Base-by-base conservation (phyloP, 768 basidiomycete species). In the Agrocybe pediades region DNA sequence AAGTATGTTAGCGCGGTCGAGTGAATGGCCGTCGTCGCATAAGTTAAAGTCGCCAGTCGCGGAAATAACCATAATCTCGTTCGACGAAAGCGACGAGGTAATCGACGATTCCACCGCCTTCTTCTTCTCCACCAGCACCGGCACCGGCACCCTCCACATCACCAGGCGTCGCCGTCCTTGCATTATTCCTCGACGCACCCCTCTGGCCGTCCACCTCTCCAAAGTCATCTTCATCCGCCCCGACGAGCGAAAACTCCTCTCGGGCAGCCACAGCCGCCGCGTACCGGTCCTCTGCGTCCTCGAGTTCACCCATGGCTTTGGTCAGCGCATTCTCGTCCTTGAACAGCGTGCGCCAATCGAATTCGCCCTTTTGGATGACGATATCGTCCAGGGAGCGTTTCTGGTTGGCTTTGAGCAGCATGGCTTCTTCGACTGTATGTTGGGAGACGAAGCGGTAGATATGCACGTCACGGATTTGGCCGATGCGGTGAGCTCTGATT, bases 391-490 rank as follows among this genome's bases (percentile, higher is more conserved):
- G 75, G 8, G 88, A 85, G 46, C 95, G 87, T 70, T 98, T 98
- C 74, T 98, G 95, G 62, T 98, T 95, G n/a, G 95, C 95, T 68
- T 96, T 97, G 57, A 88, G 87, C 26, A 98, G 82, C 84, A 98
- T 90, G 47, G 94, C 92, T 71, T 98, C 95, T 70, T 98, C 95
- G 26, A 98, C 93, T 0, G 95, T 95, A 69, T 90, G 82, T 54
- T 83, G 78, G 9, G 92, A 92, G 43, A 98, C 86, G 66, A 98
- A 93, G 16, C 95, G 88, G 70, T 96, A 97, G 61, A 98, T 95
- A 67, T 97, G 92, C 8, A 98, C 95, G 65, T 95, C 92, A 45
- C 92, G 90, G 54, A 93, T 93, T 68, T 98, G 96, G 8, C 96
- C 96, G 57, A 99, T 98, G n/a, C 96, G 91, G 67, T 99, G 96